Evolutionary conservation across 2,329 filamentous ascomycete species (phyloP).

Genomic region (Epichloe baconii): DNA sequence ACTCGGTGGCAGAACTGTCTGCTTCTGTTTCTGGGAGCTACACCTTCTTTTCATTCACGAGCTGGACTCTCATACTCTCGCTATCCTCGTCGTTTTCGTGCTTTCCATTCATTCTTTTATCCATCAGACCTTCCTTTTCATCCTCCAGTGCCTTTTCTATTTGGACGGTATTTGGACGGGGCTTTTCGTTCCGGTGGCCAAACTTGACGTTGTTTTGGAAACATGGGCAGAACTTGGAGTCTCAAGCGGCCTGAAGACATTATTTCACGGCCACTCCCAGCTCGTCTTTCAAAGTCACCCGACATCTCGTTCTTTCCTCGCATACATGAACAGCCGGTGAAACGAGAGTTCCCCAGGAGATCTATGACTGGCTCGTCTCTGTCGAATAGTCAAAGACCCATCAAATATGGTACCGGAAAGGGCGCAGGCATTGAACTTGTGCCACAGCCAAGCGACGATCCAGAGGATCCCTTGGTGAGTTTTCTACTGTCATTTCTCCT

Average conservation of each 20-base stretch:
- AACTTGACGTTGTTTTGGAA: not conserved
- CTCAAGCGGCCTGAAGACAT: not conserved
- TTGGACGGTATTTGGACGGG: not conserved
- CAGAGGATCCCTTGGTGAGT: slow-evolving; percentile 39
- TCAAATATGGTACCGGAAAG: slow-evolving; percentile 36
- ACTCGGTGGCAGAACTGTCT: not conserved
- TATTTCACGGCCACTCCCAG: slow-evolving; percentile 3
- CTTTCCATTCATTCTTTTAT: not conserved
- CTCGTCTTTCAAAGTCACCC: not conserved
- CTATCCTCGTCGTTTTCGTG: not conserved
- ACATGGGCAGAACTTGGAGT: slow-evolving; percentile 1
- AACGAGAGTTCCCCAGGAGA: not conserved
- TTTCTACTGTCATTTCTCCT: not conserved
- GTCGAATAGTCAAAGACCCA: slow-evolving; percentile 15
- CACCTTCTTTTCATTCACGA: not conserved
- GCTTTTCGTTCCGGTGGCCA: not conserved
- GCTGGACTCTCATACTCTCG: not conserved
- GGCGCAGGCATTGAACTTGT: slow-evolving; percentile 31
- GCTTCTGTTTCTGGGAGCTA: not conserved
- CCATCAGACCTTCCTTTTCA: not conserved
- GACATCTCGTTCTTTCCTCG: not conserved
- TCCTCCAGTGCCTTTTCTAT: not conserved
- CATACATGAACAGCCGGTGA: not conserved
- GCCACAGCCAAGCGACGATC: slow-evolving; percentile 42
- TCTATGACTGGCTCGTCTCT: slow-evolving; percentile 7